Conservation (phyloP, 2,329 filamentous ascomycete genomes). For the Fusarium sp. region DNA sequence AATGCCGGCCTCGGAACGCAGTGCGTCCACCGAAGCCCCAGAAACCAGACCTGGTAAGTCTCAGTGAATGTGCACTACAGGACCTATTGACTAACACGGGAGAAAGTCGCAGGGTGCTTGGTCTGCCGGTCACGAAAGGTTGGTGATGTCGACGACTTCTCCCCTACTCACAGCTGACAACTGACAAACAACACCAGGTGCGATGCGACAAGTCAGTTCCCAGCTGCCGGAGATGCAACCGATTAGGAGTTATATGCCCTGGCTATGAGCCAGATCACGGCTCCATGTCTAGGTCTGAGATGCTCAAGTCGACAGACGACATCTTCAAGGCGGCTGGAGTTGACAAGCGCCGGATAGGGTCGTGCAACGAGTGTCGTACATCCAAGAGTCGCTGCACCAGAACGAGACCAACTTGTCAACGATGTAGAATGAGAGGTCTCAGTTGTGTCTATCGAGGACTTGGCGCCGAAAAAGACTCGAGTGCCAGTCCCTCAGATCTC, state of each 20-base stretch:
- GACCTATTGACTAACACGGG: neutral
- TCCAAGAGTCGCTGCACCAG: slow-evolving; percentile 44
- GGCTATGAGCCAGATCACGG: slow-evolving; percentile 33
- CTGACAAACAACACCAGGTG: neutral
- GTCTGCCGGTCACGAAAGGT: slow-evolving; percentile 1
- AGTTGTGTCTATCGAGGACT: neutral
- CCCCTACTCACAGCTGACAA: neutral
- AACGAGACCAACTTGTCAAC: slow-evolving; percentile 42
- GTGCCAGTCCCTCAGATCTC: neutral
- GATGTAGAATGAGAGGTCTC: slow-evolving; percentile 38
- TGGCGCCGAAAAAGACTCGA: neutral
- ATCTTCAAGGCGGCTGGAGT: slow-evolving; percentile 45
- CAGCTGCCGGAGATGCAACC: slow-evolving; percentile 6
- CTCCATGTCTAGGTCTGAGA: slow-evolving; percentile 36
- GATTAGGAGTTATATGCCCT: slow-evolving; percentile 43
- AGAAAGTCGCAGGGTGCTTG: neutral
- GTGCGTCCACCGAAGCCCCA: neutral
- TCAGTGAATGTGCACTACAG: neutral
- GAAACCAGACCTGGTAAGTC: neutral
- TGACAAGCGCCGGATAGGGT: slow-evolving; percentile 44
- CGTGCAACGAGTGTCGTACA: slow-evolving; percentile 44
- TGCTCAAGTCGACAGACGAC: slow-evolving; percentile 40
- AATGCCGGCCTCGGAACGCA: neutral
- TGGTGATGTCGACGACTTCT: neutral
- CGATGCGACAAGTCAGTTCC: slow-evolving; percentile 26